Evolutionary conservation across 805 yeast genomes (phyloP), one percentile per base, ranked within the genome.

Genomic region (Hanseniaspora pseudoguilliermondii): DNA sequence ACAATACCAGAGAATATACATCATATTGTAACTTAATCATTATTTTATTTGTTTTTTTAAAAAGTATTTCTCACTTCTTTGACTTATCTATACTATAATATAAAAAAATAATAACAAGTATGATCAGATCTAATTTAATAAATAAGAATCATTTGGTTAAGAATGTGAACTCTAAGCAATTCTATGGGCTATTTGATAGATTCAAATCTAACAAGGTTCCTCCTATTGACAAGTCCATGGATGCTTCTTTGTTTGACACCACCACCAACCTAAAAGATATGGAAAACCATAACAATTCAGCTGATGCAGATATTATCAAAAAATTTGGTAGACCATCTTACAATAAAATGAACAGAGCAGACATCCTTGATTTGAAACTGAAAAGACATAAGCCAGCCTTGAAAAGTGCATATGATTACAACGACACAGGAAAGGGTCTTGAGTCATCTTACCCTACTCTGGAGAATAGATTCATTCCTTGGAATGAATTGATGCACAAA

Each of bases 401-500:
- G 16, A 25, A 21, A 15, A 16, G 43, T 11, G 23, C 34, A 23
- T 51, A 35, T 35, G 43, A 51, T 23, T 51, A 51, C 15, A 27
- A 15, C 3, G 55, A 51, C 20, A 46, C 46, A n/a, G 27, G 43
- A 2, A 42, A 43, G 11, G 55, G 55, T 16, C 29, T 51, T 15
- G 48, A 83, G 0, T 80, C 80, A 38, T 79, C 80, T 61, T 81
- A 76, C 39, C 91, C 93, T 27, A 82, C 86, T 0, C 76, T 75
- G 20, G 84, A 81, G 62, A 83, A 84, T 66, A 71, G 91, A 64
- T 85, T 85, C 65, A 85, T 86, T 65, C 81, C 81, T 32, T 90
- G 97, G 97, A 97, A 91, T 65, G 82, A 84, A 58, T 86, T 96
- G 1, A 97, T 97, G 1, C 79, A 83, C 27, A 85, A 84, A 55